A percentile compares a stretch with the other conserved stretches of the same genome.
Evolutionary conservation across 768 basidiomycete genomes (phyloP).

Genomic region (Nidularia pulvinata): DNA sequence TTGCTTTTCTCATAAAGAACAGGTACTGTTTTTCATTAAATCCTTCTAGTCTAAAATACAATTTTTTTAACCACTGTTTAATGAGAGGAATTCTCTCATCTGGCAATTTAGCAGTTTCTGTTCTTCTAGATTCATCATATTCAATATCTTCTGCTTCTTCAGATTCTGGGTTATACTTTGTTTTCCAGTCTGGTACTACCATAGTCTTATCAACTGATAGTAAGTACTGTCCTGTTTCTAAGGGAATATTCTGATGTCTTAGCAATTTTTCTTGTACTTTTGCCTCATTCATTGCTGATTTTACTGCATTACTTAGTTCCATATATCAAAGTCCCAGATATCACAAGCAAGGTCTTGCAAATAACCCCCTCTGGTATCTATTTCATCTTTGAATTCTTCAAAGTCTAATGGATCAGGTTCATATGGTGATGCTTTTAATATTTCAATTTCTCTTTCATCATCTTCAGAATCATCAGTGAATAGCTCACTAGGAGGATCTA

Average conservation of each 20-base stretch:
- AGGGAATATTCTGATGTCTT: neutral
- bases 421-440: neutral
- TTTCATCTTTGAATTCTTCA: constrained; percentile 4
- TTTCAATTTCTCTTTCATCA: neutral
- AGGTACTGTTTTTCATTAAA: constrained; percentile 2
- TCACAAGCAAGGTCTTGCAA: neutral
- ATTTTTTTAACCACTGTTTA: neutral
- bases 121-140: neutral
- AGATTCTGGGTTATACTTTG: neutral
- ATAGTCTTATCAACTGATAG: neutral
- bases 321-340: neutral
- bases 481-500: constrained; percentile 5
- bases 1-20: constrained; percentile 2
- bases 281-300: neutral
- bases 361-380: constrained; percentile 8
- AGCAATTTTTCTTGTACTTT: neutral
- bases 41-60: neutral
- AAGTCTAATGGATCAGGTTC: constrained; percentile 7
- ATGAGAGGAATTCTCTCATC: neutral
- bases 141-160: neutral
- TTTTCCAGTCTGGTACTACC: neutral
- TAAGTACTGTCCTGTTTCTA: neutral
- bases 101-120: neutral
- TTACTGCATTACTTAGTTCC: neutral
- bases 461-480: neutral